Conservation (phyloP, 257 asterid species). For the Scutellaria galericulata region DNA sequence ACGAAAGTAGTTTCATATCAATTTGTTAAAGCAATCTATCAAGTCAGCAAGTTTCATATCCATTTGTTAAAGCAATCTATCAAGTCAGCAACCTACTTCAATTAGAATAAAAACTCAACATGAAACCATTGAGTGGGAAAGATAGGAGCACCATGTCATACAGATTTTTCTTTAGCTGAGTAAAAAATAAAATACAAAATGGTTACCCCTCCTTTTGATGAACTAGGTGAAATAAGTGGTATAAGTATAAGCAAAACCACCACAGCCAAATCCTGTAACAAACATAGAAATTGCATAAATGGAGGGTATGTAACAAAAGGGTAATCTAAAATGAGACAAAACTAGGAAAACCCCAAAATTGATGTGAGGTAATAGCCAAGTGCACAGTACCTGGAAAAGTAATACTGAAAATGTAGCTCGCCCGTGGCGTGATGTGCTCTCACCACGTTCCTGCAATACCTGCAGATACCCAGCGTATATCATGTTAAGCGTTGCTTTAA, state of each 20-base stretch:
- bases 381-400: slow-evolving; percentile 82
- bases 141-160: slow-evolving; percentile 20
- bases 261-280: slow-evolving; percentile 91
- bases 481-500: slow-evolving; percentile 32
- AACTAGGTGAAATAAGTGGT: slow-evolving; percentile 97
- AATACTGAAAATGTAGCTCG: slow-evolving; percentile 97
- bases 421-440: slow-evolving; percentile 99
- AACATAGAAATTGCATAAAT: slow-evolving; percentile 33
- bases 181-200: slow-evolving; percentile 7
- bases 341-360: slow-evolving; percentile 17
- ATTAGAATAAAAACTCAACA: slow-evolving; percentile 25
- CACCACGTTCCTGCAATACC: slow-evolving; percentile 99
- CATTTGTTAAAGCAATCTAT: slow-evolving; percentile 28
- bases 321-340: slow-evolving; percentile 24
- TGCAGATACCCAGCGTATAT: slow-evolving; percentile 47
- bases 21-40: slow-evolving; percentile 27
- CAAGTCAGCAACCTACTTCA: slow-evolving; percentile 24
- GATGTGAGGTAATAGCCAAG: slow-evolving; percentile 3
- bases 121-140: slow-evolving; percentile 23
- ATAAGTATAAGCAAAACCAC: slow-evolving; percentile 97
- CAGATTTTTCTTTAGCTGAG: slow-evolving; percentile 8
- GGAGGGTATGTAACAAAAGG: slow-evolving; percentile 28
- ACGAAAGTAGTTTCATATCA: slow-evolving; percentile 24
- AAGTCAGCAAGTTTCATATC: slow-evolving; percentile 22
- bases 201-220: slow-evolving; percentile 99